Percentiles rank a stretch among this genome's conserved stretches.
Conservation (phyloP, 1,284 basidiomycete genomes). For the Microbotryomycetes sp. region DNA sequence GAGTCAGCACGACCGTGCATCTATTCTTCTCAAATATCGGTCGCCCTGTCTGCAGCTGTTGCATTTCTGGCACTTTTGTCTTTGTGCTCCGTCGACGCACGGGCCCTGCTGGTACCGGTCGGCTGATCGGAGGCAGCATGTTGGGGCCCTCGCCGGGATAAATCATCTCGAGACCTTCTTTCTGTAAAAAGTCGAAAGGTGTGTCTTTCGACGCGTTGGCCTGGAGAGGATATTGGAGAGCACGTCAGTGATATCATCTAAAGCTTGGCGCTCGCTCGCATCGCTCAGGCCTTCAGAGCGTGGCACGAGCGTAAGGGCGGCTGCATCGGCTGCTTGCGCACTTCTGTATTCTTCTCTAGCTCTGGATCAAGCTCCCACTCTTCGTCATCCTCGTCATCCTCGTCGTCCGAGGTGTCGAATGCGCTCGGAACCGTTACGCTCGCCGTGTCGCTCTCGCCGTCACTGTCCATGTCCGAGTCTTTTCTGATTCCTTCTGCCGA, state of each 20-base stretch:
- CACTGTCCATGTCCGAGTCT: constrained; percentile 18
- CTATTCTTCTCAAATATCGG: constrained; percentile 84
- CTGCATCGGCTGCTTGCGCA: constrained; percentile 63
- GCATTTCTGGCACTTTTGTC: constrained; percentile 3
- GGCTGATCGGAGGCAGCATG: constrained; percentile 51
- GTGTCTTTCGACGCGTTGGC: constrained; percentile 22
- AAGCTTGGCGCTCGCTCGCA: not conserved
- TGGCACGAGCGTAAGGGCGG: constrained; percentile 37
- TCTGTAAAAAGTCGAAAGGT: constrained; percentile 25
- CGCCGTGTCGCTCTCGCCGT: constrained; percentile 13
- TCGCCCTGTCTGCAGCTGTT: constrained; percentile 41
- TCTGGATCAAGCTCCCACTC: constrained; percentile 46
- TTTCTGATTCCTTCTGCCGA: constrained; percentile 20
- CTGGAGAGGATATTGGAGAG: constrained; percentile 3
- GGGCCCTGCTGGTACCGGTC: not conserved
- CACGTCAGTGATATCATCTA: not conserved
- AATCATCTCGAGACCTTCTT: constrained; percentile 47
- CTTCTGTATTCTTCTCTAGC: constrained; percentile 68
- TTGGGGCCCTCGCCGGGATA: constrained; percentile 79
- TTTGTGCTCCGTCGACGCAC: constrained; percentile 11
- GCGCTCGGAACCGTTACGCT: constrained; percentile 2
- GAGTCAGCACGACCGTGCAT: constrained; percentile 80
- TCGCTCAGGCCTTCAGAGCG: constrained; percentile 15
- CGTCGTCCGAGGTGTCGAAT: constrained; percentile 6
- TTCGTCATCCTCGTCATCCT: constrained; percentile 13